Evolutionary conservation across 768 basidiomycete species (phyloP), one percentile per base, ranked within the genome.

Genomic region (Russula foetens): DNA sequence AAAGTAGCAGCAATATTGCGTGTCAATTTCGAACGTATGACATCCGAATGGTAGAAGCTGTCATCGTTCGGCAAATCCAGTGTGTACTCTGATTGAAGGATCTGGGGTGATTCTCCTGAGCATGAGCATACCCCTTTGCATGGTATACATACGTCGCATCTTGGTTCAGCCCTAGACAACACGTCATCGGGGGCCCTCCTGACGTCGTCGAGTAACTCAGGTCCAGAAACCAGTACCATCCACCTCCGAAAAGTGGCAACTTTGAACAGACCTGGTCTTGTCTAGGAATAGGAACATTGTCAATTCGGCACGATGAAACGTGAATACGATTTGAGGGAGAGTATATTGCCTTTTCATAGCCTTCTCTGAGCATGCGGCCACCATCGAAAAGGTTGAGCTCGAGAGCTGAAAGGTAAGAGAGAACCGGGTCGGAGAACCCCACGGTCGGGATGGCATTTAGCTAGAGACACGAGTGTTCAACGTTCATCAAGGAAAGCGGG

Each of bases 161-260:
- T 71, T 4, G 75, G 75, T 21, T 75, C 73, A 59, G 66, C 61
- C 53, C 76, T 72, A 28, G 79, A 80, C 5, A 81, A 69, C 28
- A 73, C 72, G 21, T 78, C 72, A 50, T 81, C 79, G 6, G 75
- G 71, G n/a, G 76, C 76, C 59, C 69, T 76, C 24, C 80, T 75
- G 19, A 85, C 66, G 43, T 84, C 83, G 7, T 83, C 78, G 14
- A 83, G 68, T 48, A 77, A 70, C 26, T 75, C 61, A 0, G 71
- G 68, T 1, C 79, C 76, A 21, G 73, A 73, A 23, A 78, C 68
- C 8, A 84, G 67, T 23, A 81, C 72, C 15, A 75, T 59, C 81
- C 82, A 83, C 51, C 73, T 69, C 43, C 76, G 71, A 45, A 78
- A 66, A 45, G 71, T 70, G 0, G 80, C 69, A 5, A 82, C 70